Conservation (phyloP, 495 filamentous ascomycete species). For the Stereocaulon alpinum region DNA sequence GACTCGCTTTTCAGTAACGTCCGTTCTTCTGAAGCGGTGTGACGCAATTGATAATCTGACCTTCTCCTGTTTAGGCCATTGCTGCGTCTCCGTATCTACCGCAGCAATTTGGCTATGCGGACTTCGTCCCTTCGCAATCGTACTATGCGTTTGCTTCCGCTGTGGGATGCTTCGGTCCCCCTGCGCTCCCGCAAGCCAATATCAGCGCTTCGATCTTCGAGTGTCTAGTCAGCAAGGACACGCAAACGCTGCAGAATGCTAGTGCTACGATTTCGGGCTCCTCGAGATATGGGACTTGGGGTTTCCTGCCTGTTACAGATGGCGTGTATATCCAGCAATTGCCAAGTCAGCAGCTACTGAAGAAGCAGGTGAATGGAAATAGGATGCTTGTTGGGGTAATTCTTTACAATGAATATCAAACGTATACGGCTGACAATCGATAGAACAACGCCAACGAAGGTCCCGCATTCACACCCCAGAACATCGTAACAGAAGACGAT, state of each 20-base stretch:
- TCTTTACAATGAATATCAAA: background rate
- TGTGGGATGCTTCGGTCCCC: constrained; percentile 37
- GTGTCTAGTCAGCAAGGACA: constrained; percentile 45
- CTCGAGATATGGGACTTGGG: constrained; percentile 42
- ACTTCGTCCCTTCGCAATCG: constrained; percentile 37
- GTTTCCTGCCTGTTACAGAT: constrained; percentile 55
- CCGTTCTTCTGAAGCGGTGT: too few species aligned
- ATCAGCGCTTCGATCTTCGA: constrained; percentile 35
- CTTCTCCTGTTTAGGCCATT: constrained; percentile 21
- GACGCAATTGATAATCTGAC: too few species aligned
- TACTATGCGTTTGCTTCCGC: constrained; percentile 47
- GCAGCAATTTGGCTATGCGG: constrained; percentile 40
- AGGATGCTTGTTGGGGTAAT: constrained; percentile 41
- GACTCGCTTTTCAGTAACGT: constrained; percentile 31
- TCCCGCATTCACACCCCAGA: constrained; percentile 39
- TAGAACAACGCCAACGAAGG: constrained; percentile 48
- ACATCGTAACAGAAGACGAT: constrained; percentile 35
- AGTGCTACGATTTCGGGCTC: constrained; percentile 39
- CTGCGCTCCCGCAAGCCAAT: constrained; percentile 18
- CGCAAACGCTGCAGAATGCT: constrained; percentile 44
- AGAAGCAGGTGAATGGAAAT: constrained; percentile 42
- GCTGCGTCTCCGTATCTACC: constrained; percentile 44
- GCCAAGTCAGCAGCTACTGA: constrained; percentile 41
- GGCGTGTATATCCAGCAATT: constrained; percentile 43
- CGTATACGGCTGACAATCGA: constrained; percentile 22